These are phyloP conservation scores for Phaeotremella skinneri DNA, from an alignment of 768 basidiomycete species.

Conservation along the genomic window DNA sequence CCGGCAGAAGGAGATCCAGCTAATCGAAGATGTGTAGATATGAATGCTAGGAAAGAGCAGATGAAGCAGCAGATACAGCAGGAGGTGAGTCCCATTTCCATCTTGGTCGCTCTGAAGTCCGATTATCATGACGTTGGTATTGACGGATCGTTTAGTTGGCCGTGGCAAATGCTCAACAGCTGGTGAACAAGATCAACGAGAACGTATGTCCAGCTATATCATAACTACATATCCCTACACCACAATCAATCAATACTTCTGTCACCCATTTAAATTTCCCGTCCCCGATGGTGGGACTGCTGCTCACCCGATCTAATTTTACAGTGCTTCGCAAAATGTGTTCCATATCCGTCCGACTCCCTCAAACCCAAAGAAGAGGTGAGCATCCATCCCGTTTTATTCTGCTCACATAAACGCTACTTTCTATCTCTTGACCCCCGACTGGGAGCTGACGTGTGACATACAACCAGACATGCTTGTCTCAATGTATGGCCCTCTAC, in stretches of 20 bases:
- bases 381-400: constrained; percentile 9
- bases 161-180: constrained; percentile 50
- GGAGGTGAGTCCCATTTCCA: constrained; percentile 29
- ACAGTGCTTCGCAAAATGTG: constrained; percentile 51
- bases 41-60: constrained; percentile 50
- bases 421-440: background rate
- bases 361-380: constrained; percentile 49
- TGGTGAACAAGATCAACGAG: constrained; percentile 52
- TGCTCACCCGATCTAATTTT: background rate
- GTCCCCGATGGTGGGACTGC: background rate
- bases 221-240: background rate
- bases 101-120: background rate
- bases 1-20: background rate
- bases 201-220: constrained; percentile 34
- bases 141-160: constrained; percentile 29
- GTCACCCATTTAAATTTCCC: background rate
- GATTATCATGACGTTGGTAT: too few species aligned
- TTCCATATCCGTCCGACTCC: constrained; percentile 43
- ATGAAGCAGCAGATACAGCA: constrained; percentile 51
- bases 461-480: constrained; percentile 42
- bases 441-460: background rate
- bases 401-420: background rate
- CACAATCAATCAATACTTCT: background rate
- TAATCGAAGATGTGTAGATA: constrained; percentile 24
- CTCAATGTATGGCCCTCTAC: constrained; percentile 50